Conservation (phyloP, 1,139 yeast genomes). For the Geotrichum cucujoidarum region DNA sequence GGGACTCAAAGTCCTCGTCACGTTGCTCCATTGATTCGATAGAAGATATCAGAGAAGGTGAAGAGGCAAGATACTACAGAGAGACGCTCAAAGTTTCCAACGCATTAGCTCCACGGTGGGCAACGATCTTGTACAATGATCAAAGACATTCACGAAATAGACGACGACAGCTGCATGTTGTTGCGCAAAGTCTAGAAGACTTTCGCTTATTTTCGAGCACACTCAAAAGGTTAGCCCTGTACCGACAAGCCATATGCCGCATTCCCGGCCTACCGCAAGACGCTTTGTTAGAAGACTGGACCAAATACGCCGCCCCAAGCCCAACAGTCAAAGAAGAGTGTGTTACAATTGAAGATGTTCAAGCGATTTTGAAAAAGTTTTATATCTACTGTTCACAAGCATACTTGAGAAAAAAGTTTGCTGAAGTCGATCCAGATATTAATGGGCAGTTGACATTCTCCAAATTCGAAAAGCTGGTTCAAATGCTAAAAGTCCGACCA, state of each 20-base stretch:
- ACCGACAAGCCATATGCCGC: conserved; percentile 50
- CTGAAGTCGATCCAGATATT: conserved; percentile 17
- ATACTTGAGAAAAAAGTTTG: conserved; percentile 43
- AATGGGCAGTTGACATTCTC: conserved; percentile 53
- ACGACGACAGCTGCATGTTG: conserved; percentile 65
- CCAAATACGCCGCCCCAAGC: conserved; percentile 39
- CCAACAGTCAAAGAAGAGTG: conserved; percentile 41
- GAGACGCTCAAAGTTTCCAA: conserved; percentile 74
- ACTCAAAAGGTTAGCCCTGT: conserved; percentile 43
- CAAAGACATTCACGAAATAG: conserved; percentile 40
- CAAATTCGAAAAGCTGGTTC: conserved; percentile 71
- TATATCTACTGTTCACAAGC: conserved; percentile 58
- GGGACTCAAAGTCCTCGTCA: conserved; percentile 49
- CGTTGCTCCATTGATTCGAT: conserved; percentile 64
- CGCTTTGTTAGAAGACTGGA: conserved; percentile 54
- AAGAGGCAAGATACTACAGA: conserved; percentile 73
- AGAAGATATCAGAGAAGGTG: conserved; percentile 59
- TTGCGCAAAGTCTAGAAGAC: conserved; percentile 65
- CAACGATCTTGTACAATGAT: conserved; percentile 63
- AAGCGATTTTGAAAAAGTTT: conserved; percentile 57
- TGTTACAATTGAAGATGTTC: conserved; percentile 62
- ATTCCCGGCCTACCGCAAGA: conserved; percentile 53
- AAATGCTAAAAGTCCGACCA: conserved; percentile 45
- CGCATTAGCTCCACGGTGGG: conserved; percentile 67
- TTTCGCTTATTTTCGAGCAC: conserved; percentile 50